Evolutionary conservation across 805 yeast species (phyloP), one percentile per base, ranked within the genome.

Genomic region (Pichia phayaonensis): DNA sequence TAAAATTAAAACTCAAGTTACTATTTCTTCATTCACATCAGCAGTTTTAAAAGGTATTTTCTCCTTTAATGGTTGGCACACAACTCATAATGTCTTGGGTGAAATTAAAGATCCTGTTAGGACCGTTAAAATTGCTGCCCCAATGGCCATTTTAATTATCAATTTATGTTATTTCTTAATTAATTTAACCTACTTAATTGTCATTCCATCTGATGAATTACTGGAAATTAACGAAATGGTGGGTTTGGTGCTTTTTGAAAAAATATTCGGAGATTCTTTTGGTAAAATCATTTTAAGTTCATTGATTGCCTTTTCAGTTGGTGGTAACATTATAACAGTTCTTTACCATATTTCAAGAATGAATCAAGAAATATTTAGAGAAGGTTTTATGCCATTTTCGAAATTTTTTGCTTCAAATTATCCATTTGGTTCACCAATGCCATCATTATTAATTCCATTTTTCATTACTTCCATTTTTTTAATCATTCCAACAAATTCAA

Each of bases 361-460:
- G 61, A 74, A 74, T 54, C 84, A 79, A 59, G 84, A 79, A 58
- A 76, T 75, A 1, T 79, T 79, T 58, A 60, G 81, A 23, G 82
- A 77, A 54, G 83, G 83, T 0, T 76, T 70, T 56, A 61, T 79
- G 26, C 84, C 84, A 4, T 72, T 65, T 45, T 75, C 81, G 11
- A 58, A 56, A 27, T 65, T 73, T 51, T 75, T 79, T 72, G 74
- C 82, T 1, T 74, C 82, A 5, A 79, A 78, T 54, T 70, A 74
- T 71, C 82, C 83, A 2, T 69, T 63, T 50, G 79, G 77, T 3
- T 77, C 83, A 1, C 83, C 83, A 2, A 54, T 77, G 40, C 71
- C 75, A 13, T 67, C 80, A 0, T 61, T 79, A 40, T 20, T 70
- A 4, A 63, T 79, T 45, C 76, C 80, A 46, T 62, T 73, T 16